These are phyloP conservation scores for Vigna reflexopilosa DNA, from an alignment of 306 rosid genomes.

Conservation along the genomic window DNA sequence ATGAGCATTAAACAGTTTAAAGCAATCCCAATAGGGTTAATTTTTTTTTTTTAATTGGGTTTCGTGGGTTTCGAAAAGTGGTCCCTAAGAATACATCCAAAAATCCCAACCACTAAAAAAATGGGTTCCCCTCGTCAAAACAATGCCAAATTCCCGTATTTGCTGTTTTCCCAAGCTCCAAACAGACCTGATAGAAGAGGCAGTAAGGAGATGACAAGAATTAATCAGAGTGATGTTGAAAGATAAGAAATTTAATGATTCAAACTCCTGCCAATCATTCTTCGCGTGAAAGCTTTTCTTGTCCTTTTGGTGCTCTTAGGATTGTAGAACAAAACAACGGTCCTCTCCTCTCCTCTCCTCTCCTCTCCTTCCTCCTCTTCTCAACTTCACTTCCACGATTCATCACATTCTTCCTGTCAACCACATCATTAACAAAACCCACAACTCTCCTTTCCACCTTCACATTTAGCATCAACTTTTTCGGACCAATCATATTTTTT, in stretches of 20 bases:
- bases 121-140: slow-evolving; percentile 46
- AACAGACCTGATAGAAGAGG: slow-evolving; percentile 50
- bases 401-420: slow-evolving; percentile 11
- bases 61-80: slow-evolving; percentile 48
- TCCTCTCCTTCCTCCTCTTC: neutral
- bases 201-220: slow-evolving; percentile 62
- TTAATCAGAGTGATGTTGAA: slow-evolving; percentile 68
- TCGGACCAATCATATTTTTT: slow-evolving; percentile 32
- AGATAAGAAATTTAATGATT: slow-evolving; percentile 61
- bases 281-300: slow-evolving; percentile 40
- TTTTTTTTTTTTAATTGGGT: slow-evolving; percentile 24
- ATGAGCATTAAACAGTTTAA: slow-evolving; percentile 57
- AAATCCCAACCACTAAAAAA: slow-evolving; percentile 63
- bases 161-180: slow-evolving; percentile 62
- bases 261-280: slow-evolving; percentile 69
- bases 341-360: neutral
- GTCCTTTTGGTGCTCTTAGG: slow-evolving; percentile 44
- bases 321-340: neutral
- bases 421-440: slow-evolving; percentile 23
- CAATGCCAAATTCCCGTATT: slow-evolving; percentile 61
- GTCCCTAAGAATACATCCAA: slow-evolving; percentile 72
- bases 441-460: neutral
- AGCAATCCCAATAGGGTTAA: slow-evolving; percentile 58
- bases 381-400: neutral
- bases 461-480: slow-evolving; percentile 37